Base-by-base conservation (phyloP, 768 basidiomycete genomes). In the Termitomyces sp. region DNA sequence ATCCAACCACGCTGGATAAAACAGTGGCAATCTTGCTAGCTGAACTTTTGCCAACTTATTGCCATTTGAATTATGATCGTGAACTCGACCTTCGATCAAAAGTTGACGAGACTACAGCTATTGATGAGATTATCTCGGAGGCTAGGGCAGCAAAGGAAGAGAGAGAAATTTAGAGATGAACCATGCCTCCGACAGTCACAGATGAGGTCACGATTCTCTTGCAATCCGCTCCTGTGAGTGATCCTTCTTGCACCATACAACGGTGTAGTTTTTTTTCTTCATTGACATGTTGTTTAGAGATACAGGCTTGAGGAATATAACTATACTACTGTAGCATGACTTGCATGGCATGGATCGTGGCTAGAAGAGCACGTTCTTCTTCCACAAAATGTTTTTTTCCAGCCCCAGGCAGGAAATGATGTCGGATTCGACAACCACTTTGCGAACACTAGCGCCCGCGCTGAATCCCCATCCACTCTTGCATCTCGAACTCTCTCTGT, bases 401-500 rank as follows among this genome's bases (percentile, higher is more conserved):
- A 70, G 13, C 69, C 70, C 74, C 74, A 75, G 15, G 70, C 60
- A 12, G 73, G 71, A 53, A 74, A 73, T 7, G 66, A 62, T 45
- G 60, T 61, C 12, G 73, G 72, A 27, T 73, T 69, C 18, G 63
- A 62, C 7, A 71, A 53, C 74, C 74, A 75, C 32, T 59, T 65
- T 7, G 65, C 60, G 23, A 74, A 67, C 25, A 69, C 70, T 31
- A 66, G 50, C 39, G 58, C 63, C 38, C 67, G 63, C 33, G 66
- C 63, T 13, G 56, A 57, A 25, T 57, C 48, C 2, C 38, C 35
- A 22, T 54, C 45, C n/a, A 57, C 60, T 20, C 68, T 64, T 4
- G 59, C 61, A 4, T 67, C 67, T 3, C 66, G 61, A 27, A 67
- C 73, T 31, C 59, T 57, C 45, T 57, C 58, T 15, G 66, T 60